Percentiles rank a stretch among this genome's conserved stretches.
Evolutionary conservation across 1,284 basidiomycete genomes (phyloP).

Genomic region (Tylopilus sp.): DNA sequence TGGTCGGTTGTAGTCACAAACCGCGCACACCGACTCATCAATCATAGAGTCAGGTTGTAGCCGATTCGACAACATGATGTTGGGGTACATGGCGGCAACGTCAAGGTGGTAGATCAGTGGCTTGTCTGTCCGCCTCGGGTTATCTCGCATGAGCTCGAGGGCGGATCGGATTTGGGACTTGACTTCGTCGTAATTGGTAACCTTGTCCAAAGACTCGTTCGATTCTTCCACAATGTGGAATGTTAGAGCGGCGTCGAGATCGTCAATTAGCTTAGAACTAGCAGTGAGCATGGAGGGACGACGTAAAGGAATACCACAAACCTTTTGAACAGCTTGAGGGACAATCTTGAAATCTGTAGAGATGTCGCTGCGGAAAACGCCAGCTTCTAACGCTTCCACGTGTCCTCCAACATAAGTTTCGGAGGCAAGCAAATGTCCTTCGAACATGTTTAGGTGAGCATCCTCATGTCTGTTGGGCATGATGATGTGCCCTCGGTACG

Average conservation of each 20-base stretch:
- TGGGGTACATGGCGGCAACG: slow-evolving; percentile 99
- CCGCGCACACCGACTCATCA: slow-evolving; percentile 93
- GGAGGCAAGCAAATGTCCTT: slow-evolving; percentile 92
- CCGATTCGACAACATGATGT: slow-evolving; percentile 99
- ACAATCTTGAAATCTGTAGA: slow-evolving; percentile 93
- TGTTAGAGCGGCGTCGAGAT: slow-evolving; percentile 85
- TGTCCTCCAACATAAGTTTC: slow-evolving; percentile 99
- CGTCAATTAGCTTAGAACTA: slow-evolving; percentile 74
- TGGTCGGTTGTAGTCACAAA: slow-evolving; percentile 97
- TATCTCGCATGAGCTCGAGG: slow-evolving; percentile 88
- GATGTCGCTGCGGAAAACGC: slow-evolving; percentile 97
- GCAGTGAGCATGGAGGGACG: slow-evolving; percentile 2
- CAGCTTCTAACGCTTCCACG: slow-evolving; percentile 97
- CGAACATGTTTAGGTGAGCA: slow-evolving; percentile 86
- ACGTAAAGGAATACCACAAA: slow-evolving; percentile 32
- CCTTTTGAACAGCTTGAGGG: slow-evolving; percentile 82
- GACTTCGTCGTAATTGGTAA: slow-evolving; percentile 96
- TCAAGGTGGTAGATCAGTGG: slow-evolving; percentile 99
- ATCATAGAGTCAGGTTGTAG: slow-evolving; percentile 98
- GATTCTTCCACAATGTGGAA: slow-evolving; percentile 92
- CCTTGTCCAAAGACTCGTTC: slow-evolving; percentile 71
- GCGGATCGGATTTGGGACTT: slow-evolving; percentile 73
- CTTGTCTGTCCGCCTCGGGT: slow-evolving; percentile 82
- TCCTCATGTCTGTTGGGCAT: slow-evolving; percentile 99
- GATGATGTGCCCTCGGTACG: slow-evolving; percentile 86